These are phyloP conservation scores for Tetrapisispora arboricola DNA, from an alignment of 805 yeast species.

Conservation along the genomic window DNA sequence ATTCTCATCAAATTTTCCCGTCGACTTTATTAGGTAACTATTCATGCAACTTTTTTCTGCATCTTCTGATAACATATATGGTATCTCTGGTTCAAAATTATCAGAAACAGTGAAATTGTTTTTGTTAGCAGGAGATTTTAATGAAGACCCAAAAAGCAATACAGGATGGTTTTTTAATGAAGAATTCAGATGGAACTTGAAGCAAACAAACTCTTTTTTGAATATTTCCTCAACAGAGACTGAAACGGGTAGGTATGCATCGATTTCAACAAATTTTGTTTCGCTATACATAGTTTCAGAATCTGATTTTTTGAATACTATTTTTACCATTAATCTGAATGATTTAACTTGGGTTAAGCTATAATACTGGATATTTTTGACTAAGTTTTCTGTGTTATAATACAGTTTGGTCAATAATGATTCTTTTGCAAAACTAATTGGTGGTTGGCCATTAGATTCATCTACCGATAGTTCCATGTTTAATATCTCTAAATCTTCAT, in stretches of 20 bases:
- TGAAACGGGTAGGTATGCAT: conserved; percentile 20
- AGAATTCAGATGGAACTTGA: conserved; percentile 23
- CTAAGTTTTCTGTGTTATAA: conserved; percentile 2
- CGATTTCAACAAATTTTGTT: conserved; percentile 6
- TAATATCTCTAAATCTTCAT: conserved; percentile 3
- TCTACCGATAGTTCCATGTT: conserved; percentile 5
- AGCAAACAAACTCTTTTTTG: conserved; percentile 19
- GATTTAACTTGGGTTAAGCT: conserved; percentile 10
- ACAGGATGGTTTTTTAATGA: conserved; percentile 19
- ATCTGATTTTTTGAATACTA: conserved; percentile 8
- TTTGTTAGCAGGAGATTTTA: conserved; percentile 6
- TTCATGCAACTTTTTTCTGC: conserved; percentile 18
- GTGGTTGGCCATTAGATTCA: neutral
- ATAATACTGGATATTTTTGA: conserved; percentile 12
- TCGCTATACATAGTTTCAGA: conserved; percentile 11
- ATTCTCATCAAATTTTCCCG: conserved; percentile 8
- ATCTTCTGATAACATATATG: conserved; percentile 14
- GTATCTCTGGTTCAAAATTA: conserved; percentile 11
- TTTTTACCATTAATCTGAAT: conserved; percentile 10
- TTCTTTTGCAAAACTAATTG: conserved; percentile 1
- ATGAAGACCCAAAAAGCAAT: conserved; percentile 12
- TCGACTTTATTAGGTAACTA: conserved; percentile 17
- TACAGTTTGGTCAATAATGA: neutral
- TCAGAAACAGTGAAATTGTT: conserved; percentile 14
- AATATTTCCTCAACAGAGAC: conserved; percentile 28